Conservation (phyloP, 2,329 filamentous ascomycete genomes). For the Colletotrichum horii region DNA sequence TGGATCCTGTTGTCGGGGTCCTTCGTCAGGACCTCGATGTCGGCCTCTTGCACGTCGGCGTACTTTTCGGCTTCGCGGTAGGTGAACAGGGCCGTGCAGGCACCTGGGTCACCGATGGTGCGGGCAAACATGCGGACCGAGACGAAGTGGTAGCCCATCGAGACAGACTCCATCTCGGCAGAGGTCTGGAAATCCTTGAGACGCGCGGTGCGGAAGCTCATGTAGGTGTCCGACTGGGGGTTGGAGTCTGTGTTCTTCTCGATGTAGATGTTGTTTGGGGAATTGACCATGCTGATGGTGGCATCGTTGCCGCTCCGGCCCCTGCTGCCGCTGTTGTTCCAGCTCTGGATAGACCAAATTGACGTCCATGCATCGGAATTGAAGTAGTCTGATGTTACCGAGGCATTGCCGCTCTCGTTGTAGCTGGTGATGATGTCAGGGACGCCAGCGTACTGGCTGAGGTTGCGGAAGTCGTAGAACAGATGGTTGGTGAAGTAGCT, state of each 20-base stretch:
- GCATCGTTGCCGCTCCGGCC: conserved; percentile 28
- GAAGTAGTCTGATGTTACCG: conserved; percentile 45
- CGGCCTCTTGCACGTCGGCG: conserved; percentile 52
- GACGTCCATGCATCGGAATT: conserved; percentile 36
- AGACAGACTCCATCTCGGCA: conserved; percentile 50
- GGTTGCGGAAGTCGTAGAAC: conserved; percentile 56
- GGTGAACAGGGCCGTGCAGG: conserved; percentile 59
- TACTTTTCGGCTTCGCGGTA: conserved; percentile 45
- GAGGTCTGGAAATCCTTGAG: conserved; percentile 49
- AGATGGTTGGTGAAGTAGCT: conserved; percentile 49
- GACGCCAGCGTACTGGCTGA: conserved; percentile 42
- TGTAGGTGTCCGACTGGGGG: conserved; percentile 44
- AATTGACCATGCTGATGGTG: conserved; percentile 43
- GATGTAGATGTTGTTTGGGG: conserved; percentile 51
- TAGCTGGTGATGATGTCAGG: conserved; percentile 34
- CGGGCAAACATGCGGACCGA: conserved; percentile 58
- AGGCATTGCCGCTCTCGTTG: conserved; percentile 32
- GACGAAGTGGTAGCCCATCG: conserved; percentile 40
- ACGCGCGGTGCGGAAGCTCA: conserved; percentile 53
- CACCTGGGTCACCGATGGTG: conserved; percentile 51
- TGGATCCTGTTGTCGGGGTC: conserved; percentile 50
- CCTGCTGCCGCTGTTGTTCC: conserved; percentile 38
- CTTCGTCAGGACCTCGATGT: conserved; percentile 57
- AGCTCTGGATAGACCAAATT: conserved; percentile 43
- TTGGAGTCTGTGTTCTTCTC: conserved; percentile 41